These are phyloP conservation scores for Mycena floridula DNA, from an alignment of 768 basidiomycete species.

Conservation along the genomic window DNA sequence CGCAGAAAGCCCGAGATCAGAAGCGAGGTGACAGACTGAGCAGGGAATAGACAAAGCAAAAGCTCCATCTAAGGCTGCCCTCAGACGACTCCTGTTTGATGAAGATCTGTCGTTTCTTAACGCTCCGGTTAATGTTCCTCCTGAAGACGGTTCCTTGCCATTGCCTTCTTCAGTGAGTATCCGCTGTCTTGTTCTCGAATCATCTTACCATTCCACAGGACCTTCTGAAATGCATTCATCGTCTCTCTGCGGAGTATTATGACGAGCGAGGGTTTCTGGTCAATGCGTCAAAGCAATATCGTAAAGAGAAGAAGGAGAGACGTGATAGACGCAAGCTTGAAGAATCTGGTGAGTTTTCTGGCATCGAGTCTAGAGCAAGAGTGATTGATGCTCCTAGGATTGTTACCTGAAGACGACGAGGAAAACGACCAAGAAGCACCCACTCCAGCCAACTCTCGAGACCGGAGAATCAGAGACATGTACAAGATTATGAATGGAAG, in stretches of 20 bases:
- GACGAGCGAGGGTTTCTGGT: constrained; percentile 32
- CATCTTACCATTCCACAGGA: constrained; percentile 28
- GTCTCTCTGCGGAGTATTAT: constrained; percentile 43
- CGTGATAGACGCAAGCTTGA: background rate
- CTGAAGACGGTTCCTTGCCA: too few relatives aligned
- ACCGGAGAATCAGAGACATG: constrained; percentile 30
- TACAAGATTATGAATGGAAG: constrained; percentile 46
- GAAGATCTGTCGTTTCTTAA: too few relatives aligned
- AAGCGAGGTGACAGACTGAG: background rate
- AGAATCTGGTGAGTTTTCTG: background rate
- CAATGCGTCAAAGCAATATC: constrained; percentile 23
- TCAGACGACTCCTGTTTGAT: too few relatives aligned
- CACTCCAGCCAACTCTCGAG: background rate
- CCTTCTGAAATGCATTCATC: constrained; percentile 44
- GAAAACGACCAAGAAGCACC: background rate
- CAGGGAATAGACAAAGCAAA: too few relatives aligned
- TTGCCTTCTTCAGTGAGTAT: constrained; percentile 3
- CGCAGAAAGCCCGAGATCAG: constrained; percentile 9
- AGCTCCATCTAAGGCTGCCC: too few relatives aligned
- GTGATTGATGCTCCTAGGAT: background rate
- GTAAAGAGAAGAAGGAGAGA: constrained; percentile 3
- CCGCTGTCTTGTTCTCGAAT: constrained; percentile 28
- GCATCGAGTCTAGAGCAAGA: background rate
- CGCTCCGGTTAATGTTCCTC: too few relatives aligned
- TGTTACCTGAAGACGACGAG: background rate